Evolutionary conservation across 345 rosid genomes (phyloP).

Genomic region (Gossypium australe): DNA sequence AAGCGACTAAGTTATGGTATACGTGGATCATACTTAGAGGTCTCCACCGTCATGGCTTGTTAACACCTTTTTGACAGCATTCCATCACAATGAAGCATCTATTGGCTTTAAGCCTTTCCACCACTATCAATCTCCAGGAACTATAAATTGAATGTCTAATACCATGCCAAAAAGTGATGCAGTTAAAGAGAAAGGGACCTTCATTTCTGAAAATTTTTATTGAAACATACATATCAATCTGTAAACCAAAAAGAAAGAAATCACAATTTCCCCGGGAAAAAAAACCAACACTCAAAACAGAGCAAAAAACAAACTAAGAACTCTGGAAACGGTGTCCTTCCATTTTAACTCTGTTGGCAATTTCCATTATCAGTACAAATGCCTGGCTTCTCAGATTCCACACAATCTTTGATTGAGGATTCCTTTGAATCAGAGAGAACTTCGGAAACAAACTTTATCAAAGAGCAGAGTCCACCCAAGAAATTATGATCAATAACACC

Average conservation of each 20-base stretch:
- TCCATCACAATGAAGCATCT: not conserved
- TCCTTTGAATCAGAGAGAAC: conserved; percentile 45
- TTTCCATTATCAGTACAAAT: conserved; percentile 10
- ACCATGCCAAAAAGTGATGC: not conserved
- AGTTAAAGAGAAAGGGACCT: not conserved
- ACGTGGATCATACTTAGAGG: not conserved
- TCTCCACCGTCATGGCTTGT: not conserved
- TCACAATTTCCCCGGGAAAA: not conserved
- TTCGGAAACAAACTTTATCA: conserved; percentile 72
- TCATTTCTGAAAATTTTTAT: not conserved
- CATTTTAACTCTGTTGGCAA: not conserved
- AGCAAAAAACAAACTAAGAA: not conserved
- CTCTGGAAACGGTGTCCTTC: not conserved
- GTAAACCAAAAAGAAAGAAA: not conserved
- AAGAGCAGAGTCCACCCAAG: conserved; percentile 90
- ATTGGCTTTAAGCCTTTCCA: not conserved
- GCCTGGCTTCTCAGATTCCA: conserved; percentile 22
- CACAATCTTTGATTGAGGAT: conserved; percentile 16
- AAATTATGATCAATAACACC: conserved; percentile 93
- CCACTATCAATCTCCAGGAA: not conserved
- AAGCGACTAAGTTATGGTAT: too few species aligned
- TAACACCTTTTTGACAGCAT: not conserved
- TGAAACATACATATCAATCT: not conserved
- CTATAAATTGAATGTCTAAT: not conserved
- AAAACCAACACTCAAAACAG: not conserved